Conservation (phyloP, 345 rosid genomes). For the Rhodamnia argentea region DNA sequence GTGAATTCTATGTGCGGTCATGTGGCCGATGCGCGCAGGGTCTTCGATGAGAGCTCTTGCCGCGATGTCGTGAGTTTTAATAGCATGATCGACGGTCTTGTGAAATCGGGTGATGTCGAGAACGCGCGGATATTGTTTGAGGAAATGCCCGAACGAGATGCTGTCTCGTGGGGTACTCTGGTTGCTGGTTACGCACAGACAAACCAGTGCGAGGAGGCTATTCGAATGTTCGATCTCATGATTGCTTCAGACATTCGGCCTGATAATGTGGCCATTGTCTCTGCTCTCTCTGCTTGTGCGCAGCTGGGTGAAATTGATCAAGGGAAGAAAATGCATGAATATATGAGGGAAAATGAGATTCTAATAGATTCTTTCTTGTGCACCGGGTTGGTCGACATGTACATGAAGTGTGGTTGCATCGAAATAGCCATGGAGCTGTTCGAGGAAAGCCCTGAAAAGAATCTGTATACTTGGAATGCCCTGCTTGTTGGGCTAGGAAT, state of each 20-base stretch:
- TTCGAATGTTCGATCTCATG: slow-evolving; percentile 39
- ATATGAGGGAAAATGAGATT: slow-evolving; percentile 19
- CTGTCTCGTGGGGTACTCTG: slow-evolving; percentile 64
- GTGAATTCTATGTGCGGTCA: slow-evolving; percentile 11
- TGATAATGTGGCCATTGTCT: slow-evolving; percentile 48
- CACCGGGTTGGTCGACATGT: slow-evolving; percentile 58
- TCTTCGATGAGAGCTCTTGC: slow-evolving; percentile 43
- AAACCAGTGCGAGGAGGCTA: slow-evolving; percentile 30
- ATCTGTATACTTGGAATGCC: slow-evolving; percentile 55
- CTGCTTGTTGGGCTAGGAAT: slow-evolving; percentile 63
- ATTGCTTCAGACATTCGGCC: slow-evolving; percentile 25
- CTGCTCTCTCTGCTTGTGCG: slow-evolving; percentile 79
- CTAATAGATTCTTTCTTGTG: slow-evolving; percentile 45
- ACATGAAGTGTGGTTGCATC: slow-evolving; percentile 58
- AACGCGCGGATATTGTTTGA: slow-evolving; percentile 43
- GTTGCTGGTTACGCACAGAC: slow-evolving; percentile 49
- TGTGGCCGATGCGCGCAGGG: slow-evolving; percentile 13
- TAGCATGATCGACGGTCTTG: slow-evolving; percentile 48
- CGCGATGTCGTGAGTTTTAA: slow-evolving; percentile 55
- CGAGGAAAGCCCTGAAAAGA: slow-evolving; percentile 27
- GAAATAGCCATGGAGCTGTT: slow-evolving; percentile 34
- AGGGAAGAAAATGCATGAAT: slow-evolving; percentile 43
- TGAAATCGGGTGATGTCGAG: slow-evolving; percentile 36
- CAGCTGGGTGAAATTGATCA: slow-evolving; percentile 43
- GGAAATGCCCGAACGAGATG: slow-evolving; percentile 44